phyloP scores from a whole-genome alignment of 805 yeast species.

The Kluyveromyces aestuarii region DNA sequence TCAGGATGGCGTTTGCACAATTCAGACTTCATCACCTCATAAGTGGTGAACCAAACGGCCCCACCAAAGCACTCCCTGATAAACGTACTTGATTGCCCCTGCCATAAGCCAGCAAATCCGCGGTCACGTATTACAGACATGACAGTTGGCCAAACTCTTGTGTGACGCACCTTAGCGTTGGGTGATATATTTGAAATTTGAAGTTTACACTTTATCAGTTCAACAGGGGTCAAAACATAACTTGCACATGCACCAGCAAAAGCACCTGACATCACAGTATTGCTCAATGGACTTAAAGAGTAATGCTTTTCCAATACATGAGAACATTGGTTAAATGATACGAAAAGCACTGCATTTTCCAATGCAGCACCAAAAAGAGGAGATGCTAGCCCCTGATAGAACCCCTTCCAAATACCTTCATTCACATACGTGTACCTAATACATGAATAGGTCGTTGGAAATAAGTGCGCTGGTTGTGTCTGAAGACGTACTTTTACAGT shows the following conservation, averaged over 20 bases:
- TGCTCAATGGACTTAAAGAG: conserved; percentile 29
- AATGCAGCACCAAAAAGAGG: conserved; percentile 87
- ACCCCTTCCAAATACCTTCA: conserved; percentile 67
- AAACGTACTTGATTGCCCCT: conserved; percentile 75
- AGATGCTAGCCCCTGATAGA: conserved; percentile 68
- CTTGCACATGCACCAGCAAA: conserved; percentile 77
- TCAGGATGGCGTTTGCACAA: conserved; percentile 12
- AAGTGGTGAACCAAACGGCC: conserved; percentile 89
- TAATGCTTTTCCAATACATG: conserved; percentile 25
- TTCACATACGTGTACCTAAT: conserved; percentile 47
- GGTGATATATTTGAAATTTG: conserved; percentile 50
- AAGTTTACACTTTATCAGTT: conserved; percentile 75
- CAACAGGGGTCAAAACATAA: conserved; percentile 84
- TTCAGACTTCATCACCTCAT: conserved; percentile 46
- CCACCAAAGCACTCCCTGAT: conserved; percentile 83
- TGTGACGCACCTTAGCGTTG: conserved; percentile 20
- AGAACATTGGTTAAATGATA: conserved; percentile 47
- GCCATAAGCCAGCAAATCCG: conserved; percentile 76
- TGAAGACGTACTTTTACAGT: conserved; percentile 84
- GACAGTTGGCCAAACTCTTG: conserved; percentile 32
- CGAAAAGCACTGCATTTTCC: conserved; percentile 75
- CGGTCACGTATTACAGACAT: conserved; percentile 34
- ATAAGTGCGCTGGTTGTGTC: conserved; percentile 55
- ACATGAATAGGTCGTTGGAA: conserved; percentile 56
- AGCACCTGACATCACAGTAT: conserved; percentile 63